Base-by-base conservation (phyloP, 345 rosid species). In the Litchi chinensis region DNA sequence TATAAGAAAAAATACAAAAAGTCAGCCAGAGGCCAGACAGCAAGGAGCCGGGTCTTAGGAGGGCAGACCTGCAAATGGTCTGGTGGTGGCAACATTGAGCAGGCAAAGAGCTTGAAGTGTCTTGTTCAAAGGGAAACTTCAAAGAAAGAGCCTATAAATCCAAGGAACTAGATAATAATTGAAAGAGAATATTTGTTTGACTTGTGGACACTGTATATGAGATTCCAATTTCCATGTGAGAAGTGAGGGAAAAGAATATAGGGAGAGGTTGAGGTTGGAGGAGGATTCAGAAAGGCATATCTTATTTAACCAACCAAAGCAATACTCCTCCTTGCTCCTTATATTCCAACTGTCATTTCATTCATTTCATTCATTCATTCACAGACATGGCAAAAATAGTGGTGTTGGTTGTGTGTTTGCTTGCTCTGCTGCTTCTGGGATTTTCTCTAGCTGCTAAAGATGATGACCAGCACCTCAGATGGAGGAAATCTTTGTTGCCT, bases 341-440 rank as follows among this genome's bases (percentile, higher is more conserved):
- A 12, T 54, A 74, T 60, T 41, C 28, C 46, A 48, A n/a, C 43
- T 8, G 13, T 64, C 8, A 7, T 12, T 12, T 39, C 63, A 9
- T n/a, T n/a, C n/a, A 28, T 65, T 69, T 48, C 80, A 18, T 40
- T 67, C 54, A 44, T 44, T 68, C 24, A 68, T 46, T 3, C 21
- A n/a, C 63, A 16, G n/a, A 21, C 11, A 88, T 85, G 89, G 71
- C 74, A 12, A 83, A 77, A 75, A 75, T 74, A 81, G 41, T 65
- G 73, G 63, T 57, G 74, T 32, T 32, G 77, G 78, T 21, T 59
- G 83, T 26, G 28, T 57, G 75, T 57, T 67, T 46, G 46, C 0
- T 70, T 59, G 73, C 3, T 2, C 43, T 32, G 8, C 7, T 66
- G 52, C 40, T 79, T 57, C 46, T 77, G 78, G 59, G 72, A 18